Conservation (phyloP, 352 stramenopile species). For the Phytopythium mirpurense region DNA sequence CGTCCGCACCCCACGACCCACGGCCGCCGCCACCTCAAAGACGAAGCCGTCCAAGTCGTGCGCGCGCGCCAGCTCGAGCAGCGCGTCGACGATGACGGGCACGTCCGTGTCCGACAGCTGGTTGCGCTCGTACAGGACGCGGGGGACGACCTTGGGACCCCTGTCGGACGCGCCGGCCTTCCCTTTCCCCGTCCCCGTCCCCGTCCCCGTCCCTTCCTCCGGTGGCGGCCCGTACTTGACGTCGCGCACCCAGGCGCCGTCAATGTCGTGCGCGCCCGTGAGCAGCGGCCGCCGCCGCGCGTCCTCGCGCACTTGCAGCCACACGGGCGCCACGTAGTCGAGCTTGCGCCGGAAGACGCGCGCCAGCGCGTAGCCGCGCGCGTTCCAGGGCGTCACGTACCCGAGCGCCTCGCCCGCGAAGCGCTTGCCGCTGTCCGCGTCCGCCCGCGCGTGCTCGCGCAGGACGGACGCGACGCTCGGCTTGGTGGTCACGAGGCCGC, state of each 20-base stretch:
- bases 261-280: slow-evolving; percentile 70
- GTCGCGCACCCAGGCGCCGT: slow-evolving; percentile 44
- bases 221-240: slow-evolving; percentile 34
- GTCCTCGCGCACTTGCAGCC: slow-evolving; percentile 72
- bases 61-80: slow-evolving; percentile 33
- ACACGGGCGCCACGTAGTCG: slow-evolving; percentile 74
- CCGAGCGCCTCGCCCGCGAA: slow-evolving; percentile 58
- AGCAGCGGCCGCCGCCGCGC: slow-evolving; percentile 39
- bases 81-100: slow-evolving; percentile 40
- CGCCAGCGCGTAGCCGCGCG: slow-evolving; percentile 64
- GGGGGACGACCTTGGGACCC: slow-evolving; percentile 53
- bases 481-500: slow-evolving; percentile 50
- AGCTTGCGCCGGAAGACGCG: slow-evolving; percentile 71
- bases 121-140: slow-evolving; percentile 79
- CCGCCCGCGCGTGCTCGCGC: slow-evolving; percentile 25
- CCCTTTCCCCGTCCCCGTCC: slow-evolving; percentile 3
- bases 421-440: slow-evolving; percentile 12
- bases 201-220: too few relatives aligned
- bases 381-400: slow-evolving; percentile 84
- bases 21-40: slow-evolving; percentile 56
- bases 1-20: too few relatives aligned
- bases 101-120: slow-evolving; percentile 42
- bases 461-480: slow-evolving; percentile 41
- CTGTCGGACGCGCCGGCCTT: background rate
- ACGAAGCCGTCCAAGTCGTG: slow-evolving; percentile 67